These are phyloP conservation scores for Schizosaccharomyces osmophilus DNA, from an alignment of 805 yeast species.

Conservation along the genomic window DNA sequence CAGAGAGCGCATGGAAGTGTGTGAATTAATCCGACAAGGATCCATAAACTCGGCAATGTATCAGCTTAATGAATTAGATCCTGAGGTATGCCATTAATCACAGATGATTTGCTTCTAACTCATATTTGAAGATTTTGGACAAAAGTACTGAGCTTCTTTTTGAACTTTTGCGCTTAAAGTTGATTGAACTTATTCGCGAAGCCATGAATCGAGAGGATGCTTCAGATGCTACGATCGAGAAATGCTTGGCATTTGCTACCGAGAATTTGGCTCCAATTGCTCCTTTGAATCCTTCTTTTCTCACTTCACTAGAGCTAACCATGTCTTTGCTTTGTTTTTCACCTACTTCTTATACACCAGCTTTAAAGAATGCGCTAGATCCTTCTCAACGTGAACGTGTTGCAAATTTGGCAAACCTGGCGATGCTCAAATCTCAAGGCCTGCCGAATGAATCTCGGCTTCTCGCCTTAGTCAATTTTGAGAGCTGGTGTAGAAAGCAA, in stretches of 20 bases:
- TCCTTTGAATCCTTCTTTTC: conserved; percentile 26
- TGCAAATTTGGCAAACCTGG: conserved; percentile 45
- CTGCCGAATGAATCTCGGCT: background rate
- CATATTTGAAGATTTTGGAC: conserved; percentile 24
- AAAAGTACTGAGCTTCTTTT: conserved; percentile 42
- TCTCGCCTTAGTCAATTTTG: background rate
- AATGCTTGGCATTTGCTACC: conserved; percentile 15
- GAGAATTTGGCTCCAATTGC: conserved; percentile 29
- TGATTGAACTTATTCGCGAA: conserved; percentile 58
- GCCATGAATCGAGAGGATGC: conserved; percentile 13
- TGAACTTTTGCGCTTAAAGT: conserved; percentile 41
- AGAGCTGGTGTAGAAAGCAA: conserved; percentile 1
- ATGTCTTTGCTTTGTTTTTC: conserved; percentile 53
- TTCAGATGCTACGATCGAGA: conserved; percentile 6
- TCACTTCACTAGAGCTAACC: conserved; percentile 54
- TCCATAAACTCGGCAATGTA: conserved; percentile 34
- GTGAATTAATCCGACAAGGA: conserved; percentile 31
- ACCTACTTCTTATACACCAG: conserved; percentile 11
- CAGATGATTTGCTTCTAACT: conserved; percentile 8
- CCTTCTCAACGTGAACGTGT: conserved; percentile 37
- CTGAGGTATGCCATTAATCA: conserved; percentile 17
- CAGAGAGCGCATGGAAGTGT: conserved; percentile 27
- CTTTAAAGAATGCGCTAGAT: conserved; percentile 29
- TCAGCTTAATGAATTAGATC: conserved; percentile 32
- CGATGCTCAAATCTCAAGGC: conserved; percentile 24